Conservation (phyloP, 163 green algal species). For the Scenedesmus sp. region DNA sequence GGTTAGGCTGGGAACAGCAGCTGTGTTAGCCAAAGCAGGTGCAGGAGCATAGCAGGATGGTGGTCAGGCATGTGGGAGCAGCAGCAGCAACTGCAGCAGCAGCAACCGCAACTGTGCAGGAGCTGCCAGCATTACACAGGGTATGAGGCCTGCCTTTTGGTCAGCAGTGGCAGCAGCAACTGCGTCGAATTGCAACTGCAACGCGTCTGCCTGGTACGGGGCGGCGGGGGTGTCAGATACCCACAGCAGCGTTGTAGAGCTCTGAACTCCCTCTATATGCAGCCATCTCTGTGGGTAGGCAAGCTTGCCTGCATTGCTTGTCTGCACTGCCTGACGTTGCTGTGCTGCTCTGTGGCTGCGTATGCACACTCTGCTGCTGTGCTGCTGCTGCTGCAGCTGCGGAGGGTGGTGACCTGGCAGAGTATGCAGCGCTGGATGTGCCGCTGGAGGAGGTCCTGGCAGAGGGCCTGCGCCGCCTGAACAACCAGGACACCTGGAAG, state of each 20-base stretch:
- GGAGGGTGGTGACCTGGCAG: slow-evolving; percentile 44
- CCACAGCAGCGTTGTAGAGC: too few species aligned
- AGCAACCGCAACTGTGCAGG: neutral
- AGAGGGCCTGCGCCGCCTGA: slow-evolving; percentile 68
- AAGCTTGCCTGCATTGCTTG: neutral
- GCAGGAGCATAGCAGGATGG: neutral
- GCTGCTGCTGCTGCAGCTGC: slow-evolving; percentile 16
- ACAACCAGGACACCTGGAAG: slow-evolving; percentile 65
- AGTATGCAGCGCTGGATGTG: slow-evolving; percentile 57
- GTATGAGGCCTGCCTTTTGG: too few species aligned
- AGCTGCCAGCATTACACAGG: too few species aligned
- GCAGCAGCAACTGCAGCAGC: neutral
- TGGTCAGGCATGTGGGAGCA: neutral
- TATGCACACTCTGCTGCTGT: neutral
- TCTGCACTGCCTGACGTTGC: neutral
- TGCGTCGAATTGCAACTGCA: neutral
- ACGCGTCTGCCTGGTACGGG: neutral
- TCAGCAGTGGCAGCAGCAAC: neutral
- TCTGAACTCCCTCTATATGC: too few species aligned
- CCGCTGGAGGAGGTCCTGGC: slow-evolving; percentile 77
- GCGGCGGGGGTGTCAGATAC: too few species aligned
- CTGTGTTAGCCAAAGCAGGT: neutral
- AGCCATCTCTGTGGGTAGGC: too few species aligned
- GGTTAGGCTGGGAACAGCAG: neutral
- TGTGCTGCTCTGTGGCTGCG: neutral